Evolutionary conservation across 345 rosid genomes (phyloP).

Genomic region (Rhodamnia rubescens): DNA sequence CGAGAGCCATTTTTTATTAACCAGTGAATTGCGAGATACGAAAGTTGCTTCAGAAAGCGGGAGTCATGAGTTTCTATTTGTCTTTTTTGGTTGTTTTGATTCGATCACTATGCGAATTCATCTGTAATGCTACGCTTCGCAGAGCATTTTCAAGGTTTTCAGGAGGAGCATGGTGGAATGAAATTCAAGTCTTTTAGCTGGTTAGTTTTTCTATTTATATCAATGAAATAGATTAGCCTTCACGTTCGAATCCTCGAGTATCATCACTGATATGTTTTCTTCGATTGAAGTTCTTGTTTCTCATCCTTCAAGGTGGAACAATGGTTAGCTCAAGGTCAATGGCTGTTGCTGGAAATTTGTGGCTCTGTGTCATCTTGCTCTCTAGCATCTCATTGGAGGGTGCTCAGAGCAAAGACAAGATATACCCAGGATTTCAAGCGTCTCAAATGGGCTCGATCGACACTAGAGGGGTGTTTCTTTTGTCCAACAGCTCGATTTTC

Average conservation of each 20-base stretch:
- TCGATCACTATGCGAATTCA: not conserved
- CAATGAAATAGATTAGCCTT: not conserved
- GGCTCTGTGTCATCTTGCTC: constrained; percentile 13
- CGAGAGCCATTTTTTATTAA: not conserved
- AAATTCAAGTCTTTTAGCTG: not conserved
- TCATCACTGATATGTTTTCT: not conserved
- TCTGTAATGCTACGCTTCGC: not conserved
- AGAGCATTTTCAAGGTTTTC: not conserved
- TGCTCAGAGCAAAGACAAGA: constrained; percentile 13
- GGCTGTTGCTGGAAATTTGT: constrained; percentile 9
- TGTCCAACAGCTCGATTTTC: constrained; percentile 48
- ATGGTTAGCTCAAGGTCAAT: constrained; percentile 23
- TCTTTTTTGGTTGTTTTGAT: not conserved
- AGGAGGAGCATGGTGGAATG: not conserved
- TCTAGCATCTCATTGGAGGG: constrained; percentile 29
- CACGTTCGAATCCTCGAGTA: not conserved
- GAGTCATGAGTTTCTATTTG: not conserved
- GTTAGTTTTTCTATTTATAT: not conserved
- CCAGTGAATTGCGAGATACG: not conserved
- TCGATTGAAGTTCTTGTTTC: not conserved
- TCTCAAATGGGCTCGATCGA: constrained; percentile 69
- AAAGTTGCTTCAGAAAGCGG: not conserved
- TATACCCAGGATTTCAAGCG: constrained; percentile 42
- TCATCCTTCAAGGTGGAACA: not conserved
- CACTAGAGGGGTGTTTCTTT: constrained; percentile 49